Evolutionary conservation across 805 yeast species (phyloP).

Genomic region (Osmozyma mogii): DNA sequence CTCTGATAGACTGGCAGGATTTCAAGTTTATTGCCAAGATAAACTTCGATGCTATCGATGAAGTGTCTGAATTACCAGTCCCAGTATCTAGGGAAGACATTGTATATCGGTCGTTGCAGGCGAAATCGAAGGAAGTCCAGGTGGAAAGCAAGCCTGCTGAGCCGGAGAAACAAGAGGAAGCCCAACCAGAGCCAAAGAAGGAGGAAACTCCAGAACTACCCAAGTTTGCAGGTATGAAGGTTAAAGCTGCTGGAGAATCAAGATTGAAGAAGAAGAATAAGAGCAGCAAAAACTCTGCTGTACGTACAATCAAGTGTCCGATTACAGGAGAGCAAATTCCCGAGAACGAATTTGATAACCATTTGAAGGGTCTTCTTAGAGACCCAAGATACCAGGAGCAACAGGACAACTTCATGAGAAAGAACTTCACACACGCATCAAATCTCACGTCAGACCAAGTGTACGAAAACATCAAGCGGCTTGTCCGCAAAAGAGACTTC

Average conservation of each 20-base stretch:
- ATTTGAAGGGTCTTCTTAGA: conserved; percentile 57
- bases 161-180: conserved; percentile 2
- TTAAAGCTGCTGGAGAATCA: conserved; percentile 66
- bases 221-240: conserved; percentile 57
- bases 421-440: conserved; percentile 40
- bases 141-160: conserved; percentile 4
- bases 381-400: conserved; percentile 77
- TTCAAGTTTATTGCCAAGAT: conserved; percentile 66
- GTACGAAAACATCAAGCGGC: conserved; percentile 49
- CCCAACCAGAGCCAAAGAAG: conserved; percentile 6
- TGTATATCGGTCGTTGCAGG: conserved; percentile 52
- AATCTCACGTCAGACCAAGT: conserved; percentile 52
- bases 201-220: too few relatives aligned
- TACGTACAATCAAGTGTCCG: conserved; percentile 60
- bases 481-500: conserved; percentile 24
- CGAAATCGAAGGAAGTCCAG: conserved; percentile 32
- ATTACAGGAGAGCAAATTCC: conserved; percentile 64
- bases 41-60: conserved; percentile 54
- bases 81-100: conserved; percentile 55
- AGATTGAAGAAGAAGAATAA: conserved; percentile 31
- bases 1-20: conserved; percentile 83
- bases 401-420: conserved; percentile 50
- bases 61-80: conserved; percentile 43
- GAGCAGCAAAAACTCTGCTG: conserved; percentile 11
- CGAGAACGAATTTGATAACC: conserved; percentile 62